These are phyloP conservation scores for Saturnispora kantuleensis DNA, from an alignment of 805 yeast species.

Conservation along the genomic window DNA sequence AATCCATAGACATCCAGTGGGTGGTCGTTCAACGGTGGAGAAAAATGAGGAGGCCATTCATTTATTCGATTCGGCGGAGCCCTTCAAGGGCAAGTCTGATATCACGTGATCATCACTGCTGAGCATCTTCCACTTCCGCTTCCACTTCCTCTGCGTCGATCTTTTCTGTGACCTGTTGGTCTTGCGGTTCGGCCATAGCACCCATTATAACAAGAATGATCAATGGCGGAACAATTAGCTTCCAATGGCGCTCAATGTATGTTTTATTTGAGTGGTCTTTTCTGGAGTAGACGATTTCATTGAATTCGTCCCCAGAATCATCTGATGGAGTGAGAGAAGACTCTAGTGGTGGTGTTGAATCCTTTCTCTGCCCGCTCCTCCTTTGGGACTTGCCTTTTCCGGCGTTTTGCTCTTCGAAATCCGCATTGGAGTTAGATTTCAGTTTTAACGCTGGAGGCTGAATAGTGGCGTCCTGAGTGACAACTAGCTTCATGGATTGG, in stretches of 20 bases:
- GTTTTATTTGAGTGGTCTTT: slow-evolving; percentile 25
- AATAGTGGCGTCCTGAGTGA: neutral
- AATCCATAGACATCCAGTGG: neutral
- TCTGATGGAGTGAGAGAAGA: neutral
- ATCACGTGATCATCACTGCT: no score
- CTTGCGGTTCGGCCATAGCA: neutral
- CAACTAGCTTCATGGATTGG: neutral
- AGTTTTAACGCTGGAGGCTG: slow-evolving; percentile 3
- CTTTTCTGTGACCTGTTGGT: neutral
- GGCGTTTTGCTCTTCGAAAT: neutral
- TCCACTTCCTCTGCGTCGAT: neutral
- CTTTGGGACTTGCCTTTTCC: neutral
- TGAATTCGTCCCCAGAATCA: slow-evolving; percentile 5
- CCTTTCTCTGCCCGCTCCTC: neutral
- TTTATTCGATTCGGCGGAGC: no score
- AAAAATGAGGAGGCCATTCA: neutral
- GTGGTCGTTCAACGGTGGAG: neutral
- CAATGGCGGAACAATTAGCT: slow-evolving; percentile 45
- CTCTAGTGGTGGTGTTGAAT: neutral
- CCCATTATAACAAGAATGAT: neutral
- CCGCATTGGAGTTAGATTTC: no score
- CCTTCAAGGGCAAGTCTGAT: no score
- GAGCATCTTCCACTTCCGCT: neutral
- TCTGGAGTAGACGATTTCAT: slow-evolving; percentile 7
- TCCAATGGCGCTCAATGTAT: slow-evolving; percentile 54